Percentiles rank a stretch among this genome's conserved stretches.
phyloP scores from a whole-genome alignment of 2,329 filamentous ascomycete genomes.

The Geoglossum cookeanum region DNA sequence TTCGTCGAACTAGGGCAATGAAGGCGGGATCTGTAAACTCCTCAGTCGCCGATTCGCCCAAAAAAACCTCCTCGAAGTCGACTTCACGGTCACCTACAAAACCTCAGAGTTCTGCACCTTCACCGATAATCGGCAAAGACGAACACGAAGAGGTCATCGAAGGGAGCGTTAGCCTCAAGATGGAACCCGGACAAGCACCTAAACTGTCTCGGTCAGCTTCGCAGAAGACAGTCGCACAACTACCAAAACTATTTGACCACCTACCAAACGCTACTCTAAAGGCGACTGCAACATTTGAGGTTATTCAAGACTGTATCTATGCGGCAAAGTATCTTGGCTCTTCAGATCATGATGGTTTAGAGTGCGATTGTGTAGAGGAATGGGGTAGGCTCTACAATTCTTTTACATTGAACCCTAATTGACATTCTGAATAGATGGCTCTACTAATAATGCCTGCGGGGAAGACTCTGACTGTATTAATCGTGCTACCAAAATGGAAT shows the following conservation, averaged over 20 bases:
- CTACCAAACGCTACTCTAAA: conserved; percentile 62
- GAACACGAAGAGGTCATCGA: conserved; percentile 35
- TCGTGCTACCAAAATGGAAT: conserved; percentile 94
- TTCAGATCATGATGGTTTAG: conserved; percentile 75
- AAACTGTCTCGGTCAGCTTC: conserved; percentile 57
- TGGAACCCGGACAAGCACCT: conserved; percentile 45
- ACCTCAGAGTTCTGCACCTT: background rate
- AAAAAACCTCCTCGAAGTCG: conserved; percentile 12
- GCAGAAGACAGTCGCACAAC: conserved; percentile 44
- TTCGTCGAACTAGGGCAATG: background rate
- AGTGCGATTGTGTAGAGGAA: conserved; percentile 88
- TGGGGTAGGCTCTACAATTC: conserved; percentile 52
- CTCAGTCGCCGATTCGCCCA: conserved; percentile 12
- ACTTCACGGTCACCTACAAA: background rate
- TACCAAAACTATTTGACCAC: conserved; percentile 50
- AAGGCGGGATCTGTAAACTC: background rate
- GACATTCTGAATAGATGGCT: conserved; percentile 4
- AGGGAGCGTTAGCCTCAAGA: conserved; percentile 41
- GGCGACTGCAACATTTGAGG: conserved; percentile 55
- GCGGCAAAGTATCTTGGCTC: conserved; percentile 79
- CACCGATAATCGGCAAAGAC: conserved; percentile 11
- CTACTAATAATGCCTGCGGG: conserved; percentile 65
- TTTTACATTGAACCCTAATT: background rate
- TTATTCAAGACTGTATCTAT: conserved; percentile 75
- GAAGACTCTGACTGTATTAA: conserved; percentile 98